phyloP scores from a whole-genome alignment of 345 rosid species.

The Limnanthes douglasii region DNA sequence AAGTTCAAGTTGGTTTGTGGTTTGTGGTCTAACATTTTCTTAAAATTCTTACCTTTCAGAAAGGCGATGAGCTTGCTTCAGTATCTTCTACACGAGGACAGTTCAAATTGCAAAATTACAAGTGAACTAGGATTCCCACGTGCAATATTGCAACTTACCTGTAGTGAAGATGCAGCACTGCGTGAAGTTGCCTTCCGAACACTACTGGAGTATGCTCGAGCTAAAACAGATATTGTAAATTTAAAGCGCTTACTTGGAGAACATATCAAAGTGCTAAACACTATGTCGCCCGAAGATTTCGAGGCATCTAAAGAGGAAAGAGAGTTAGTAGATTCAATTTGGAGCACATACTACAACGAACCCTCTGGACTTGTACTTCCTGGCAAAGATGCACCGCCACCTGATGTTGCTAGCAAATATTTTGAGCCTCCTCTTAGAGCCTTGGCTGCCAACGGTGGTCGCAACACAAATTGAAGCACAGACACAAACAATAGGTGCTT shows the following conservation, averaged over 20 bases:
- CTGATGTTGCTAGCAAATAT: conserved; percentile 67
- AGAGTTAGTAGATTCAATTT: conserved; percentile 64
- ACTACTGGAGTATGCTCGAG: conserved; percentile 51
- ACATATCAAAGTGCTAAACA: conserved; percentile 37
- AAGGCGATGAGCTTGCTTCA: conserved; percentile 87
- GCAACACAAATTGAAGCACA: too few species aligned
- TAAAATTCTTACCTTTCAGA: conserved; percentile 25
- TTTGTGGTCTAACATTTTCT: neutral
- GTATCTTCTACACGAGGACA: conserved; percentile 63
- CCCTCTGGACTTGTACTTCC: conserved; percentile 80
- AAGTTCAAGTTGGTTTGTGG: neutral
- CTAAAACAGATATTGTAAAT: conserved; percentile 37
- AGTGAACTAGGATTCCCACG: conserved; percentile 71
- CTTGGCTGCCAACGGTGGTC: conserved; percentile 47
- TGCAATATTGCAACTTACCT: conserved; percentile 74
- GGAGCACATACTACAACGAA: conserved; percentile 56
- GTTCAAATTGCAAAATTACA: conserved; percentile 43
- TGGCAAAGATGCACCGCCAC: conserved; percentile 59
- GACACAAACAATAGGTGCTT: too few species aligned
- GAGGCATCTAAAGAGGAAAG: conserved; percentile 76
- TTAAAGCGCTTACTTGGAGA: conserved; percentile 63
- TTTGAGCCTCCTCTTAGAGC: conserved; percentile 90
- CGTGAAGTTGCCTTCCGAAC: conserved; percentile 84
- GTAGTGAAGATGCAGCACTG: conserved; percentile 53
- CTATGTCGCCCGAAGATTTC: conserved; percentile 74